Base-by-base conservation (phyloP, 768 basidiomycete genomes). In the Udeniomyces megalosporus region DNA sequence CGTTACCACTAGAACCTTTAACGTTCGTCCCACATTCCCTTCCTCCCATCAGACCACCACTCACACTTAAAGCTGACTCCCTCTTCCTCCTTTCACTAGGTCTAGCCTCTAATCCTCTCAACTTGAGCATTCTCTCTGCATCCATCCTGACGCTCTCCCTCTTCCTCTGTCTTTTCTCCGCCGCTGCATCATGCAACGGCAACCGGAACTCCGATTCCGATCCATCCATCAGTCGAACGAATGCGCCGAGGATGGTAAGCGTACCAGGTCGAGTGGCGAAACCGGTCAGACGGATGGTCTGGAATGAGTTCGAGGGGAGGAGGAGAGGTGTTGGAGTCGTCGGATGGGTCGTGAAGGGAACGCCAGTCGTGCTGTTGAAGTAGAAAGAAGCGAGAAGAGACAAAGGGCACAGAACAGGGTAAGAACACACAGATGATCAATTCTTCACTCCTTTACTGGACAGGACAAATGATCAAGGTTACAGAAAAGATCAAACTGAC, bases 361-460 rank as follows among this genome's bases (percentile, higher is more conserved):
- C 82, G 1, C 95, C 93, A 7, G 85, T 82, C 6, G 90, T 88
- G 67, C 91, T 96, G 67, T 15, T n/a, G n/a, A n/a, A n/a, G n/a
- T n/a, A n/a, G n/a, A n/a, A n/a, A 58, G 52, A 54, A 2, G 46
- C 14, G 22, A 48, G 66, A 56, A 56, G 55, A 20, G 51, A 57
- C 49, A 34, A 53, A 26, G 1, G 35, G 44, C 42, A 17, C 34
- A 35, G 14, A 47, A 22, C 31, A 42, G 2, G 57, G 32, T 24
- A 8, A 52, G 48, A 47, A 17, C 24, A 45, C 34, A 10, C 58
- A 50, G 22, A 32, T 48, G 34, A 15, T n/a, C 24, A n/a, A n/a
- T n/a, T n/a, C n/a, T n/a, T n/a, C n/a, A n/a, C n/a, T n/a, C n/a
- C n/a, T n/a, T n/a, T n/a, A n/a, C n/a, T n/a, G n/a, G n/a, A n/a